These are phyloP conservation scores for Cynara cardunculus DNA, from an alignment of 129 eudicot species.

Conservation along the genomic window DNA sequence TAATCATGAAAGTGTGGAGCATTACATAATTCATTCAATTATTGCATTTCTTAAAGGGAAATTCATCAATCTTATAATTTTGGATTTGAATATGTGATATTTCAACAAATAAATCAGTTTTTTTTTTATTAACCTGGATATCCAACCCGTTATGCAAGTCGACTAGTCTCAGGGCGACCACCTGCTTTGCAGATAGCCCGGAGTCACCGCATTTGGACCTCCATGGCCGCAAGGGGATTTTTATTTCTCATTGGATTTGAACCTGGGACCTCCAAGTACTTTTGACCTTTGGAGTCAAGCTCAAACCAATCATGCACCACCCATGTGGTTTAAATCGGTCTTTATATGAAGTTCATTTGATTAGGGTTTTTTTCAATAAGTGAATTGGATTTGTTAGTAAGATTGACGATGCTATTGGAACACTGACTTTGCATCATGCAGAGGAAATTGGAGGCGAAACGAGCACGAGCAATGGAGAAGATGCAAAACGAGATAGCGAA, in stretches of 20 bases:
- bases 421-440: slow-evolving; percentile 8
- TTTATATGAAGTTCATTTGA: not conserved
- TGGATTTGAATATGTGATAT: not conserved
- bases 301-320: too few species aligned
- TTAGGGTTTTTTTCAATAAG: not conserved
- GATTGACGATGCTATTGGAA: not conserved
- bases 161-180: too few species aligned
- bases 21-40: not conserved
- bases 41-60: not conserved
- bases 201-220: too few species aligned
- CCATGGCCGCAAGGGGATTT: too few species aligned
- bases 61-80: not conserved
- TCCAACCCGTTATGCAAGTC: too few species aligned
- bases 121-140: too few species aligned
- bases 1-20: not conserved
- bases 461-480: slow-evolving; percentile 82
- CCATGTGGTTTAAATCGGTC: too few species aligned
- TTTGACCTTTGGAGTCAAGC: too few species aligned
- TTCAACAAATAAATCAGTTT: not conserved
- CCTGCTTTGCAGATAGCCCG: too few species aligned
- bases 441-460: slow-evolving; percentile 90
- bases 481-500: slow-evolving; percentile 92
- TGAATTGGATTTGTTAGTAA: not conserved
- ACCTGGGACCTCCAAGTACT: too few species aligned
- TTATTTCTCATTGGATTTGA: too few species aligned